Conservation (phyloP, 108 stramenopile species). For the Aurantiochytrium sp. region DNA sequence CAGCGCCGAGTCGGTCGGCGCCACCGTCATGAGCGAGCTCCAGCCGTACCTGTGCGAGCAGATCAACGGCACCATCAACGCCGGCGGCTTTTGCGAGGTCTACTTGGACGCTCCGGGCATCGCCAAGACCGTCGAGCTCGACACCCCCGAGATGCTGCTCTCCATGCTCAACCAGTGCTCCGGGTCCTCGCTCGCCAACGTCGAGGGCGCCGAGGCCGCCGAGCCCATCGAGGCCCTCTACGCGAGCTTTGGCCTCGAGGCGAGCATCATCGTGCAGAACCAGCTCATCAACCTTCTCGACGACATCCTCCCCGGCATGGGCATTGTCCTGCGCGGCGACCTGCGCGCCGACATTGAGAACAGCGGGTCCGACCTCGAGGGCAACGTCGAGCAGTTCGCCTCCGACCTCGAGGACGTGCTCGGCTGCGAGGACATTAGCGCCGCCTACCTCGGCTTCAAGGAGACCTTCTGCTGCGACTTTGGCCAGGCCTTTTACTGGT, state of each 20-base stretch:
- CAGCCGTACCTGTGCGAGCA: neutral
- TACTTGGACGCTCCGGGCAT: neutral
- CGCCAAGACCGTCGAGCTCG: slow-evolving; percentile 2
- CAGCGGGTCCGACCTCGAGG: neutral
- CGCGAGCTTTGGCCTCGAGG: neutral
- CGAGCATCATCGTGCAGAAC: neutral
- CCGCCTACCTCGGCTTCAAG: neutral
- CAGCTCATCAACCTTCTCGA: neutral
- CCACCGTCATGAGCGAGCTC: neutral
- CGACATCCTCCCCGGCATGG: neutral
- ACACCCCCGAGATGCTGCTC: neutral
- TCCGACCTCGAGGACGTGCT: neutral
- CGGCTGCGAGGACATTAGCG: neutral
- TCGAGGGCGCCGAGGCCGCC: neutral
- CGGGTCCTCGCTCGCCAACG: neutral
- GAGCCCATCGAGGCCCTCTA: neutral
- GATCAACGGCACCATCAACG: neutral
- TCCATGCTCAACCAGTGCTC: neutral
- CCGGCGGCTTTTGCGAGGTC: neutral
- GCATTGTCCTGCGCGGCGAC: neutral
- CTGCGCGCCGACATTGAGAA: neutral
- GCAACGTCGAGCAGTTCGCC: neutral
- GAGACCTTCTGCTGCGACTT: slow-evolving; percentile 2
- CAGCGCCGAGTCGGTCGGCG: neutral
- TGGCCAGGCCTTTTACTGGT: neutral